Evolutionary conservation across 768 basidiomycete genomes (phyloP).

Genomic region (Leccinum obscurum): DNA sequence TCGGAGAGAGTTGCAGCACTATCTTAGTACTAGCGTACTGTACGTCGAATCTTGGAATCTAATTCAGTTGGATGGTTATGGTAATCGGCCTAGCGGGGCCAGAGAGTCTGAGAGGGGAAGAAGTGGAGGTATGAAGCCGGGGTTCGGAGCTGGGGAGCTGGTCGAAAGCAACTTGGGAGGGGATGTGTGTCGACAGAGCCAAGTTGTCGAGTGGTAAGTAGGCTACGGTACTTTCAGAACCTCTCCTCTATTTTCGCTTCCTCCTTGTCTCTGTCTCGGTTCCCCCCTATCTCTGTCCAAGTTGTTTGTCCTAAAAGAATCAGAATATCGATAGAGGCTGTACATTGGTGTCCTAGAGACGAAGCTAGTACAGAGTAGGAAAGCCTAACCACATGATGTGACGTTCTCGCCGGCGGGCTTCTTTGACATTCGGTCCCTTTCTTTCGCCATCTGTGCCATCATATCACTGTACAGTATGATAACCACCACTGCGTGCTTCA

Average conservation of each 20-base stretch:
- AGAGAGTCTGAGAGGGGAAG: not conserved
- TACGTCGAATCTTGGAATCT: not conserved
- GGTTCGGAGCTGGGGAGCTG: not conserved
- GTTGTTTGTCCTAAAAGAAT: not conserved
- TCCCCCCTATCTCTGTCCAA: not conserved
- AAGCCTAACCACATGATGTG: not conserved
- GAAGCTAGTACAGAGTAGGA: not conserved
- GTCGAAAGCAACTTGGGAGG: not conserved
- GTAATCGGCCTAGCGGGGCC: not conserved
- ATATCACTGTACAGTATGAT: not conserved
- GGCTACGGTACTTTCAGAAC: no score
- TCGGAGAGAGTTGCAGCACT: not conserved
- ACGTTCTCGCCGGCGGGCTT: not conserved
- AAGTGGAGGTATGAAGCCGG: not conserved
- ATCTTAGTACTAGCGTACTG: not conserved
- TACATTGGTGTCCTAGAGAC: conserved; percentile 16
- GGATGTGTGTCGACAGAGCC: not conserved
- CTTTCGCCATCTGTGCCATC: not conserved
- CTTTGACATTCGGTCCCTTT: not conserved
- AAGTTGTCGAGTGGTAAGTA: not conserved
- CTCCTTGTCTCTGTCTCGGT: not conserved
- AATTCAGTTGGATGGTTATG: not conserved
- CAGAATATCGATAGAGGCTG: conserved; percentile 11
- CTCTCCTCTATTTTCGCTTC: no score
- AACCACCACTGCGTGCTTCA: not conserved